Conservation (phyloP, 2,329 filamentous ascomycete genomes). For the Tolypocladium inflatum region DNA sequence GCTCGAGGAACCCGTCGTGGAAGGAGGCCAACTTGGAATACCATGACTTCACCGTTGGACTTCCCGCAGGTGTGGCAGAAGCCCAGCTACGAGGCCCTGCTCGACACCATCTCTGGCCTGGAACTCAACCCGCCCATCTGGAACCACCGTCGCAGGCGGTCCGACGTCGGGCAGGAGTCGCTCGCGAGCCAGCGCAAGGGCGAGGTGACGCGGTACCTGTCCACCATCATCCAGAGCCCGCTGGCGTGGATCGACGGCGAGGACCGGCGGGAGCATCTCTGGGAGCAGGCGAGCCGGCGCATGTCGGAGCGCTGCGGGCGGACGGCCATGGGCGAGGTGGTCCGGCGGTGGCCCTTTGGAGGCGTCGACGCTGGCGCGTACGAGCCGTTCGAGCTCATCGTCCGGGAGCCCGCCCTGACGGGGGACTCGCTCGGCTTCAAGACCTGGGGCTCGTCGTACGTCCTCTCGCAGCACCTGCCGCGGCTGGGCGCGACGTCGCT, state of each 20-base stretch:
- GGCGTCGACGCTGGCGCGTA: constrained; percentile 12
- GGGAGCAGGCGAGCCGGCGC: constrained; percentile 69
- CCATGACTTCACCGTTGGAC: constrained; percentile 35
- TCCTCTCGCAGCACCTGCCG: constrained; percentile 66
- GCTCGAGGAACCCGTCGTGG: background rate
- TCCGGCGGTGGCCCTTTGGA: constrained; percentile 42
- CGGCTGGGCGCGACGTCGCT: constrained; percentile 33
- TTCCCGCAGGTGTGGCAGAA: constrained; percentile 77
- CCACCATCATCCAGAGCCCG: constrained; percentile 56
- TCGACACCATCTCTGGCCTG: constrained; percentile 57
- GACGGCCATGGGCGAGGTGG: constrained; percentile 47
- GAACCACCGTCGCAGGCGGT: constrained; percentile 37
- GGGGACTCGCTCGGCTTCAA: constrained; percentile 86
- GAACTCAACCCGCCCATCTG: constrained; percentile 59
- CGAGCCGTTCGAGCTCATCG: constrained; percentile 51
- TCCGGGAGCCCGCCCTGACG: constrained; percentile 81
- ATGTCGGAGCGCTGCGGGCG: constrained; percentile 82
- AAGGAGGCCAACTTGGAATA: background rate
- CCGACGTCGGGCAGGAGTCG: constrained; percentile 32
- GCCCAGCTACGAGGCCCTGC: constrained; percentile 55
- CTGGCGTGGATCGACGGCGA: constrained; percentile 62
- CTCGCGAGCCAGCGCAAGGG: constrained; percentile 30
- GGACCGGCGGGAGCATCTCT: constrained; percentile 57
- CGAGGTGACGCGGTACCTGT: constrained; percentile 56
- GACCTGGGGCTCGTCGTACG: constrained; percentile 88